These are phyloP conservation scores for Scytalidium sp. DNA, from an alignment of 2,329 filamentous ascomycete genomes.

Conservation along the genomic window DNA sequence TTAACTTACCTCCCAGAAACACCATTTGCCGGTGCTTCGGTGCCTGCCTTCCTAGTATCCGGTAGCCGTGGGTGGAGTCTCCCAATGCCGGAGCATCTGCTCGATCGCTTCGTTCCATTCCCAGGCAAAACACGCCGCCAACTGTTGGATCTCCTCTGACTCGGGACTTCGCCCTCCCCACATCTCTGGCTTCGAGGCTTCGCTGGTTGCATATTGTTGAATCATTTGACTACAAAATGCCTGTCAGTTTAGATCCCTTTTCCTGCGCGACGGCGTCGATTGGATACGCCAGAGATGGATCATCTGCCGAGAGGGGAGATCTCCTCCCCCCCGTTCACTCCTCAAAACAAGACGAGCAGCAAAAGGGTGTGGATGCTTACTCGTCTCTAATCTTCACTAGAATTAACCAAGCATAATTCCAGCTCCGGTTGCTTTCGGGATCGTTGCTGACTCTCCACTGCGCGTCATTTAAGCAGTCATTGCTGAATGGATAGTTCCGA, in stretches of 20 bases:
- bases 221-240: slow-evolving; percentile 63
- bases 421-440: slow-evolving; percentile 64
- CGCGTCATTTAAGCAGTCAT: slow-evolving; percentile 62
- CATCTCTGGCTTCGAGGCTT: slow-evolving; percentile 64
- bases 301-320: too few species aligned
- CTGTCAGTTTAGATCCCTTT: too few species aligned
- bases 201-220: slow-evolving; percentile 54
- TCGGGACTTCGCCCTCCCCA: slow-evolving; percentile 62
- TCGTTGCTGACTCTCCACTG: slow-evolving; percentile 61
- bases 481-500: slow-evolving; percentile 64
- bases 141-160: slow-evolving; percentile 51
- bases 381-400: slow-evolving; percentile 63
- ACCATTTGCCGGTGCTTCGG: too few species aligned
- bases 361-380: slow-evolving; percentile 40
- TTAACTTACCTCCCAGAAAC: too few species aligned
- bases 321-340: too few species aligned
- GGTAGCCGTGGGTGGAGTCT: slow-evolving; percentile 55
- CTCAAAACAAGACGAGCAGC: not conserved
- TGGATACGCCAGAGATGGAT: too few species aligned
- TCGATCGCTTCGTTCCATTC: slow-evolving; percentile 66
- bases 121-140: slow-evolving; percentile 59
- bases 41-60: slow-evolving; percentile 37
- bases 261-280: too few species aligned
- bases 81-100: slow-evolving; percentile 69
- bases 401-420: slow-evolving; percentile 75